A percentile compares a stretch with the other conserved stretches of the same genome.
These are phyloP conservation scores for Talinum fruticosum DNA, from an alignment of 148 eudicot species.

Conservation along the genomic window DNA sequence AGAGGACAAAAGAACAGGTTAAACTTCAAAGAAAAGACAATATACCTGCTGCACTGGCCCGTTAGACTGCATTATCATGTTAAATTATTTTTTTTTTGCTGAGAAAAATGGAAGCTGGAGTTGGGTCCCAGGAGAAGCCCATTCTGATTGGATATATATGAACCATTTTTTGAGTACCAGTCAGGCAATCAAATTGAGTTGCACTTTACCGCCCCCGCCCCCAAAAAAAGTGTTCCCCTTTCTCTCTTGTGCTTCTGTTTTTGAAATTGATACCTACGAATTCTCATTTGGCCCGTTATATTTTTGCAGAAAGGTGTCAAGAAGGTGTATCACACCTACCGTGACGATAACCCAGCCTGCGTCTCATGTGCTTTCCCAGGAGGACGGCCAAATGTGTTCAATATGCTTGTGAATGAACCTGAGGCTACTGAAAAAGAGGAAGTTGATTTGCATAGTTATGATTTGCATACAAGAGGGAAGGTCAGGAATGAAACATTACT, in stretches of 20 bases:
- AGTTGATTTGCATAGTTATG: slow-evolving; percentile 29
- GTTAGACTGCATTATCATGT: neutral
- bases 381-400: slow-evolving; percentile 37
- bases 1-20: neutral
- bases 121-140: neutral
- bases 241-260: neutral
- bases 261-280: neutral
- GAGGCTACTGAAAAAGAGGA: slow-evolving; percentile 35
- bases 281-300: slow-evolving; percentile 12
- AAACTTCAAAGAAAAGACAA: neutral
- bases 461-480: slow-evolving; percentile 46
- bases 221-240: neutral
- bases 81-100: neutral
- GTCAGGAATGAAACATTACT: slow-evolving; percentile 27
- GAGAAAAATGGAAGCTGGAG: neutral
- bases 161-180: neutral
- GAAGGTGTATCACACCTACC: slow-evolving; percentile 44
- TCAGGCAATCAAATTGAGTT: neutral
- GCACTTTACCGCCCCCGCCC: neutral
- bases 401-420: slow-evolving; percentile 39
- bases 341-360: slow-evolving; percentile 33
- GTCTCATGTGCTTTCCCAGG: slow-evolving; percentile 41
- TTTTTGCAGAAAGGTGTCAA: slow-evolving; percentile 52
- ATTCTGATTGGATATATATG: slow-evolving; percentile 5
- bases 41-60: neutral